Base-by-base conservation (phyloP, 495 filamentous ascomycete species). In the Penicillium herquei region DNA sequence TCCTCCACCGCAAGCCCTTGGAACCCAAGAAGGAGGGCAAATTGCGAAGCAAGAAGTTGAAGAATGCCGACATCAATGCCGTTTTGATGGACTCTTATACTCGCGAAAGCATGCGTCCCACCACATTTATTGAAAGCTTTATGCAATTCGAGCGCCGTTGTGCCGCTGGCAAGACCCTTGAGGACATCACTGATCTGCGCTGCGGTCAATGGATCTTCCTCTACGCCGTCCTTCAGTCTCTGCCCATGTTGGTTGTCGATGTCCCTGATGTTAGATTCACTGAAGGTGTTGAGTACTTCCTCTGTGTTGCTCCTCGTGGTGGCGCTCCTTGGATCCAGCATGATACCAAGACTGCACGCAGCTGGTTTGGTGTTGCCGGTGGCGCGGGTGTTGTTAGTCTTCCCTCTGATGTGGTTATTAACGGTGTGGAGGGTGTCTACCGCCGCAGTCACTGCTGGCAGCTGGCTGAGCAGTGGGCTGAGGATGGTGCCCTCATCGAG, bases 141-240 rank as follows among this genome's bases (percentile, higher is more conserved):
- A 86, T 88, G 66, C 84, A 88, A 31, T 93, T 96, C 58, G 95
- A 98, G 73, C 74, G 81, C 11, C 88, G 87, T 41, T 84, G 84
- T 41, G 88, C 87, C 7, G 81, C 83, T 50, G 83, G 85, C n/a
- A 89, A 85, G 62, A 83, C 77, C 32, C 71, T 89, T 4, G 79
- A 86, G 8, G 91, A 96, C 50, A 74, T 97, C 7, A 72, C 76
- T 16, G 89, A 96, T 61, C 79, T 90, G 54, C 84, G 94, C 21
- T 81, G 85, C 34, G 94, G 94, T 14, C 84, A 92, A 64, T 98
- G 95, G 95, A 81, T 98, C 40, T 96, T 98, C 79, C 76, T 97
- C 42, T 98, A 98, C 68, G 88, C 87, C 21, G 84, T 96, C 12
- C 78, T 98, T 11, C 92, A 98, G 70, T 86, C 91, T 0, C 82